Base-by-base conservation (phyloP, 768 basidiomycete species). In the Lactarius trivialis region DNA sequence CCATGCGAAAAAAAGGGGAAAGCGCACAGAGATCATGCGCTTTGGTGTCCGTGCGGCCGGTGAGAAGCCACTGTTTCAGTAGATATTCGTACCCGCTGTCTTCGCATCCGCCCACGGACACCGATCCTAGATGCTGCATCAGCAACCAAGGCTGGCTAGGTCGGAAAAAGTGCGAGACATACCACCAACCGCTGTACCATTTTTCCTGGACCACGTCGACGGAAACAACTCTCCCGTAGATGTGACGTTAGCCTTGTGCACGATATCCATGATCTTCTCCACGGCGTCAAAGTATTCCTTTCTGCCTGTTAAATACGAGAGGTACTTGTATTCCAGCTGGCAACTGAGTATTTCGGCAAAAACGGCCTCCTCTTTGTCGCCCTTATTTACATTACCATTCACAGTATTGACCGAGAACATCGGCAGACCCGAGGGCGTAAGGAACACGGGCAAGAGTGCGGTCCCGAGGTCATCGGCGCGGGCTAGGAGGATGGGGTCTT, bases 311-410 rank as follows among this genome's bases (percentile, higher is more conserved):
- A 89, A 72, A 65, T 91, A 86, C 1, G 89, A 88, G 4, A 98
- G 81, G 67, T 95, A 95, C 64, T 86, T 82, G 72, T 93, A 91
- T 72, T 97, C 95, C 61, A 98, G 73, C 69, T 95, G 92, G 61
- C 90, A 77, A 55, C 83, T 92, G 7, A 85, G 86, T 26, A 90
- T 84, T 72, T 97, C 94, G 0, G 94, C 67, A 65, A 72, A 19
- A 88, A 72, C 11, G 14, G 49, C 51, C 1, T 53, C 36, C 0
- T 78, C 79, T 14, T 77, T 70, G 55, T 75, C 73, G 37, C 69
- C 66, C 1, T 3, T 1, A 24, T 24, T 6, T 0, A 34, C 11
- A 68, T 79, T 58, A 61, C 59, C 64, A 85, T 73, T 82, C 32
- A 75, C 72, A 2, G 89, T 83, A 69, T 95, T 83, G 58, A 95